Base-by-base conservation (phyloP, 352 stramenopile species). In the Hyaloperonospora arabidopsidis region DNA sequence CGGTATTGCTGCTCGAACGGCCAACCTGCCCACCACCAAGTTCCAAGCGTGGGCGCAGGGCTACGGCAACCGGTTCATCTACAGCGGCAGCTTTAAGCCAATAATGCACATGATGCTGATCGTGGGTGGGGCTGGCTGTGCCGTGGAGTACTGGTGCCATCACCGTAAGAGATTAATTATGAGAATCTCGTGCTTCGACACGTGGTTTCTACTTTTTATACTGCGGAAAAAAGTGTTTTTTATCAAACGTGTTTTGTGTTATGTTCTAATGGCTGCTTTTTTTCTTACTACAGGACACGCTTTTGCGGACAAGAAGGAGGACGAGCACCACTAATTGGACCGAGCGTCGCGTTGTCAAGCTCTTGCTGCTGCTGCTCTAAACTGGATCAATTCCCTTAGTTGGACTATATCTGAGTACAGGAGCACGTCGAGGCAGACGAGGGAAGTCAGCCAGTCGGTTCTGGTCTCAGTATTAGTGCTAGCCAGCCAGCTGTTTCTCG, bases 41-140 rank as follows among this genome's bases (percentile, higher is more conserved):
- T 86, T 88, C 62, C 66, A 82, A 54, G 68, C 76, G 28, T 88
- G 76, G 74, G 74, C 72, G 19, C 75, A 88, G 60, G 74, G 76
- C 63, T 88, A 88, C 63, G 78, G 74, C 58, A 67, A 81, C 59
- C 74, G 76, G 52, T 85, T 79, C 63, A 84, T 88, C 68, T 84
- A 88, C 74, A 88, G 69, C 23, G 76, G 76, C 38, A 86, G 78
- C 72, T 57, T 69, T 45, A 85, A 84, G 65, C 78, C 78, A 23
- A 53, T 88, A 25, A 76, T 62, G 57, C 78, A 88, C 72, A 88
- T 88, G 74, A 88, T 88, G 75, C 59, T 86, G 28, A 76, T 86
- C 50, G 53, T 82, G 46, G 78, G 75, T 45, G 62, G 57, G 21
- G 72, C 78, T 12, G 78, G 78, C 49, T 70, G 68, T 53, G 67